Evolutionary conservation across 192 early-diverging fungal species (phyloP).

Genomic region (Anaeromyces robustus): DNA sequence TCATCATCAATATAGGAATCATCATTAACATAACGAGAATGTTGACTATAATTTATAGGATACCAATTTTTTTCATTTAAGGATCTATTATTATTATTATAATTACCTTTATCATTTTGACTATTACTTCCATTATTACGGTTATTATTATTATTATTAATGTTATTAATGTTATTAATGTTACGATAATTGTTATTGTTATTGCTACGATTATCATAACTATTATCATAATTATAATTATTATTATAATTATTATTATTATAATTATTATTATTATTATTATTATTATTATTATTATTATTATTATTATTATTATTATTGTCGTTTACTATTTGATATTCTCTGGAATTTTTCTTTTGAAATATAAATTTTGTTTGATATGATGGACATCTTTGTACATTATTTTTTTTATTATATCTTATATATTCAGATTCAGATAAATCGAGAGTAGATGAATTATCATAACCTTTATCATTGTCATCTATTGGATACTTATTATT

Average conservation of each 20-base stretch:
- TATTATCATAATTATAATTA: too few species aligned
- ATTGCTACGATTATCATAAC: too few species aligned
- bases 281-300: not conserved
- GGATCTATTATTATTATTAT: not conserved
- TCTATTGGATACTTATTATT: not conserved
- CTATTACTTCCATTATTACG: not conserved
- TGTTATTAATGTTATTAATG: not conserved
- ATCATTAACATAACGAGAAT: not conserved
- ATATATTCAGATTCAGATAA: not conserved
- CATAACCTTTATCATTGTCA: not conserved
- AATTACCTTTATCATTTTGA: not conserved
- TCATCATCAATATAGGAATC: not conserved
- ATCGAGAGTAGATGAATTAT: not conserved
- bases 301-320: not conserved
- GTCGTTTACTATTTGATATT: not conserved
- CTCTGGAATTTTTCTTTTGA: not conserved
- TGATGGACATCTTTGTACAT: not conserved
- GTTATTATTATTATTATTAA: not conserved
- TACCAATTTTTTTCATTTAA: too few species aligned
- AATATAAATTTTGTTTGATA: not conserved
- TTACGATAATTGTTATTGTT: too few species aligned
- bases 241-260: too few species aligned
- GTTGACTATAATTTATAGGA: too few species aligned
- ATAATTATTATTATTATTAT: too few species aligned
- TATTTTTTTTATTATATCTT: not conserved